A percentile compares a stretch with the other conserved stretches of the same genome.
phyloP scores from a whole-genome alignment of 2,329 filamentous ascomycete species.

The Onygenales sp. region DNA sequence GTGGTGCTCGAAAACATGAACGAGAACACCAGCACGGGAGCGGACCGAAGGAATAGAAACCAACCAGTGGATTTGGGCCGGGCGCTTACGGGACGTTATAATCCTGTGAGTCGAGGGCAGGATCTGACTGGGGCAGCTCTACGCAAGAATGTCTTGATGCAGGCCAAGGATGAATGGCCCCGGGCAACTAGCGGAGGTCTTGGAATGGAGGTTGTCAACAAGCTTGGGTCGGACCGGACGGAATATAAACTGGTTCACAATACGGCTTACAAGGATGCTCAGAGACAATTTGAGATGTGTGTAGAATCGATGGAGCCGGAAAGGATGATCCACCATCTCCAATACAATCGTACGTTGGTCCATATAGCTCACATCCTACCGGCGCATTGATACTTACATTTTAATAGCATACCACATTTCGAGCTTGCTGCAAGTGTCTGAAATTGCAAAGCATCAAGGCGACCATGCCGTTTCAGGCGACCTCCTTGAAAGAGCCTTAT shows the following conservation, averaged over 20 bases:
- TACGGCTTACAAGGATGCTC: conserved; percentile 60
- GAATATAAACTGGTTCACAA: conserved; percentile 76
- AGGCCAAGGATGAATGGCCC: conserved; percentile 83
- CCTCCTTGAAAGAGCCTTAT: conserved; percentile 80
- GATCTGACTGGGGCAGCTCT: conserved; percentile 62
- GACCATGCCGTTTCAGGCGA: conserved; percentile 81
- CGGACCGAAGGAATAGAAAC: conserved; percentile 46
- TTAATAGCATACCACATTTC: conserved; percentile 73
- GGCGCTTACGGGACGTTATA: conserved; percentile 45
- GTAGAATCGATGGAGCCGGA: conserved; percentile 82
- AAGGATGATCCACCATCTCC: conserved; percentile 66
- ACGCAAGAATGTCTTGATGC: conserved; percentile 72
- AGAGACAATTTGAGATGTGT: conserved; percentile 64
- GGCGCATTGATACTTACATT: background rate
- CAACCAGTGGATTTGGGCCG: conserved; percentile 42
- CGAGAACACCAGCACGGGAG: conserved; percentile 39
- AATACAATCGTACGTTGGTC: conserved; percentile 43
- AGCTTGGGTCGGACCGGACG: conserved; percentile 47
- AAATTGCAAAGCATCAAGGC: conserved; percentile 82
- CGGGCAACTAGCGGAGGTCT: conserved; percentile 68
- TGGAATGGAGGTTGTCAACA: conserved; percentile 63
- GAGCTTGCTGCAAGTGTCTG: conserved; percentile 84
- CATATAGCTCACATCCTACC: background rate
- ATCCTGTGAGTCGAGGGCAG: conserved; percentile 47
- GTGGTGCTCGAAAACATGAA: conserved; percentile 50